Conservation (phyloP, 2,329 filamentous ascomycete species). For the Fusarium multiceps region DNA sequence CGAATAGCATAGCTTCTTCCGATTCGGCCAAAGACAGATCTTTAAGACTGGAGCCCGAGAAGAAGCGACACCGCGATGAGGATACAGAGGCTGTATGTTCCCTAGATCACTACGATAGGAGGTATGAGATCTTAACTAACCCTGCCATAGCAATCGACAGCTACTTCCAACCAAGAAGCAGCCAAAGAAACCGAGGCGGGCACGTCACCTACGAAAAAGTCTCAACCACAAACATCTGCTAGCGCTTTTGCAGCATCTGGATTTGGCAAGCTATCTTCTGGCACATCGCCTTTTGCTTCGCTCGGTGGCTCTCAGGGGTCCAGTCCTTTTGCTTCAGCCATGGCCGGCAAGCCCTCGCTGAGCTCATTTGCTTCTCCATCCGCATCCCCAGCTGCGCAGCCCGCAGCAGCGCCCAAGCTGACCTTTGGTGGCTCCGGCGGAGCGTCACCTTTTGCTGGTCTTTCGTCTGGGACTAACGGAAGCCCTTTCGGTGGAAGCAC, state of each 20-base stretch:
- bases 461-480: constrained; percentile 57
- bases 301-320: constrained; percentile 61
- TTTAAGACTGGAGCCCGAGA: constrained; percentile 66
- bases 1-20: constrained; percentile 55
- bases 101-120: neutral
- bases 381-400: constrained; percentile 37
- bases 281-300: constrained; percentile 72
- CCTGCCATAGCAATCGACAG: constrained; percentile 32
- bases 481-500: constrained; percentile 55
- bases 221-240: constrained; percentile 58
- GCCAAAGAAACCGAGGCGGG: constrained; percentile 38
- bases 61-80: constrained; percentile 71
- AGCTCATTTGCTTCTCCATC: constrained; percentile 51
- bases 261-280: constrained; percentile 73
- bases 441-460: constrained; percentile 61
- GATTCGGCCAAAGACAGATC: constrained; percentile 63
- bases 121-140: constrained; percentile 17
- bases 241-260: constrained; percentile 76
- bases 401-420: constrained; percentile 57
- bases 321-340: constrained; percentile 61
- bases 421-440: constrained; percentile 58
- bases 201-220: constrained; percentile 44
- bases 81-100: constrained; percentile 52
- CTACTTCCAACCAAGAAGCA: constrained; percentile 31
- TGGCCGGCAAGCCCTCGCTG: constrained; percentile 50